These are phyloP conservation scores for Coriaria nepalensis DNA, from an alignment of 306 rosid species.

Conservation along the genomic window DNA sequence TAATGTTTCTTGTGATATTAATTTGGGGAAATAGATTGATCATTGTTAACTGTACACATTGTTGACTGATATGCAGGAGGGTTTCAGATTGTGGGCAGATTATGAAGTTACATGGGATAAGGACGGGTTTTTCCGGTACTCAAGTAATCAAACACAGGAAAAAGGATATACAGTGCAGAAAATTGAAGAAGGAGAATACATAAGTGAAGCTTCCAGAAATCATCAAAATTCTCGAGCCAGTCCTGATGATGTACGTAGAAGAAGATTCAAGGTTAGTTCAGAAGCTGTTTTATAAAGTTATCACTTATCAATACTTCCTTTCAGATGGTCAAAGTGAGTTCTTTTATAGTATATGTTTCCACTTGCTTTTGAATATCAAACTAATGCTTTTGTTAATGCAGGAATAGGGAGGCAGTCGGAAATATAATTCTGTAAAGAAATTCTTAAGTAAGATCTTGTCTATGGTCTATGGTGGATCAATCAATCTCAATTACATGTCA, in stretches of 20 bases:
- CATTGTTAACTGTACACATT: background rate
- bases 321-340: too few species aligned
- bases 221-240: conserved; percentile 37
- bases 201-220: conserved; percentile 62
- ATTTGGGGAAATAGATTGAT: too few species aligned
- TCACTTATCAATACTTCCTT: too few species aligned
- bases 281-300: too few species aligned
- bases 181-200: conserved; percentile 25
- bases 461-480: too few species aligned
- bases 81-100: conserved; percentile 67
- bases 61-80: conserved; percentile 46
- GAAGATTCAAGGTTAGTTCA: conserved; percentile 70
- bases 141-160: conserved; percentile 32
- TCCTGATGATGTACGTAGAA: conserved; percentile 48
- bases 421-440: too few species aligned
- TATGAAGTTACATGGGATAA: conserved; percentile 78
- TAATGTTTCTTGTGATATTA: conserved; percentile 2
- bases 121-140: conserved; percentile 41
- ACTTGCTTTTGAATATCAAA: too few species aligned
- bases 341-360: too few species aligned
- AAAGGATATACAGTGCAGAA: conserved; percentile 20
- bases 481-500: too few species aligned
- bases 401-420: too few species aligned
- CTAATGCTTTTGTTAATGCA: too few species aligned
- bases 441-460: too few species aligned